Percentiles rank a stretch among this genome's conserved stretches.
phyloP scores from a whole-genome alignment of 2,329 filamentous ascomycete genomes.

The Sporothrix pallida region DNA sequence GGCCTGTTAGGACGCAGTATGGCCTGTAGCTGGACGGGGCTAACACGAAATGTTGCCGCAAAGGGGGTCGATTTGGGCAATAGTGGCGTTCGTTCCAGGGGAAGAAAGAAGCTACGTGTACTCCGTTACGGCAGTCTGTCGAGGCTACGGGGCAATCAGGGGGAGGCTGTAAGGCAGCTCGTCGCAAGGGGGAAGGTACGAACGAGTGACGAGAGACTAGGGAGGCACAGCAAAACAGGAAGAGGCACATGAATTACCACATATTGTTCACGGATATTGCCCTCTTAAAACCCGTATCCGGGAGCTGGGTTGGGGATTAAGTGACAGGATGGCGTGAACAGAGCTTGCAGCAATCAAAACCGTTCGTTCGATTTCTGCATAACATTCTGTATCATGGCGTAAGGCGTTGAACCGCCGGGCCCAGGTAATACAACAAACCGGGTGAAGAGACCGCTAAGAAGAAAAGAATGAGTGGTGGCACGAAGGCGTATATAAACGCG shows the following conservation, averaged over 20 bases:
- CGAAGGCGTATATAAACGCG: neutral
- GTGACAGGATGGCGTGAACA: neutral
- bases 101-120: slow-evolving; percentile 29
- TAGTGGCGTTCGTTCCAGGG: slow-evolving; percentile 21
- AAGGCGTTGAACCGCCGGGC: neutral
- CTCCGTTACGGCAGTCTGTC: slow-evolving; percentile 1
- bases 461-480: neutral
- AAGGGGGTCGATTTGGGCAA: slow-evolving; percentile 1
- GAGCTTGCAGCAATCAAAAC: neutral
- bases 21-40: slow-evolving; percentile 15
- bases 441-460: slow-evolving; percentile 20
- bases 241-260: neutral
- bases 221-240: neutral
- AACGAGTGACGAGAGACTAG: neutral
- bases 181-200: slow-evolving; percentile 19
- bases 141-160: slow-evolving; percentile 6
- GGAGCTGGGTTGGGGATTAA: neutral
- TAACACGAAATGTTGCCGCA: slow-evolving; percentile 6
- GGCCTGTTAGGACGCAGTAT: slow-evolving; percentile 10
- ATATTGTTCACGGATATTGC: no score
- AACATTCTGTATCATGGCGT: neutral
- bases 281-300: no score
- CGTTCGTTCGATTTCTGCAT: neutral
- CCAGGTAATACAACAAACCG: slow-evolving; percentile 8
- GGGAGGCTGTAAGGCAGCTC: neutral